A percentile compares a stretch with the other conserved stretches of the same genome.
These are phyloP conservation scores for Cystobasidium tubakii DNA, from an alignment of 768 basidiomycete genomes.

Conservation along the genomic window DNA sequence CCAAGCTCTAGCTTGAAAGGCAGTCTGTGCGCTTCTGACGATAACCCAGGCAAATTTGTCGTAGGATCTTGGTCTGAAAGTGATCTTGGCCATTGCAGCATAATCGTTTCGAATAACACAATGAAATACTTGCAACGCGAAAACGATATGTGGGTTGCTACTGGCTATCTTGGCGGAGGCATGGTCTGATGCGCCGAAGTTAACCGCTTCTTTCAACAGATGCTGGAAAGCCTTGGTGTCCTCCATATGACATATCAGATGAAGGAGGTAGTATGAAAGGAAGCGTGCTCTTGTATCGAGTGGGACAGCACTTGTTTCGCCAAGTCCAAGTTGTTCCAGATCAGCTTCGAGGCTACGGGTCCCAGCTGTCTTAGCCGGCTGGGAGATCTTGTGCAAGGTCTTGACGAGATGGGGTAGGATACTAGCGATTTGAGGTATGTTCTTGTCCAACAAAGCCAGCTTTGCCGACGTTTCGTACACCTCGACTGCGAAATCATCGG, in stretches of 20 bases:
- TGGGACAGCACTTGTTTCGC: background rate
- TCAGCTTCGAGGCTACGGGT: background rate
- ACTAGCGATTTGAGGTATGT: conserved; percentile 30
- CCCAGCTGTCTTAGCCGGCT: background rate
- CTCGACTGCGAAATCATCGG: conserved; percentile 35
- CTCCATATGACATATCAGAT: conserved; percentile 20
- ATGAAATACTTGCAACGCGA: conserved; percentile 21
- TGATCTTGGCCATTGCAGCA: conserved; percentile 3
- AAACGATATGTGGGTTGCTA: background rate
- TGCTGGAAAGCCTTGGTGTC: conserved; percentile 17
- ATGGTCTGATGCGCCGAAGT: background rate
- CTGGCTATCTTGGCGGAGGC: background rate
- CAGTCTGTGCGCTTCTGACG: background rate
- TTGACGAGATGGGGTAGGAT: conserved; percentile 32
- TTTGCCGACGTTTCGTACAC: conserved; percentile 36
- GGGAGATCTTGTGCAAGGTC: conserved; percentile 9
- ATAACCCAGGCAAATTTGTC: conserved; percentile 30
- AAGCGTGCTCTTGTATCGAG: conserved; percentile 15
- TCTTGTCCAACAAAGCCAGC: conserved; percentile 32
- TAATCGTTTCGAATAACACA: background rate
- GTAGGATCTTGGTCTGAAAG: background rate
- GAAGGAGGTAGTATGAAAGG: conserved; percentile 30
- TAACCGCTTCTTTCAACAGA: background rate
- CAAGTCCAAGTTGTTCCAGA: background rate
- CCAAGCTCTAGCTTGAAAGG: conserved; percentile 3